Evolutionary conservation across 805 yeast genomes (phyloP).

Genomic region (Pichia insulana): DNA sequence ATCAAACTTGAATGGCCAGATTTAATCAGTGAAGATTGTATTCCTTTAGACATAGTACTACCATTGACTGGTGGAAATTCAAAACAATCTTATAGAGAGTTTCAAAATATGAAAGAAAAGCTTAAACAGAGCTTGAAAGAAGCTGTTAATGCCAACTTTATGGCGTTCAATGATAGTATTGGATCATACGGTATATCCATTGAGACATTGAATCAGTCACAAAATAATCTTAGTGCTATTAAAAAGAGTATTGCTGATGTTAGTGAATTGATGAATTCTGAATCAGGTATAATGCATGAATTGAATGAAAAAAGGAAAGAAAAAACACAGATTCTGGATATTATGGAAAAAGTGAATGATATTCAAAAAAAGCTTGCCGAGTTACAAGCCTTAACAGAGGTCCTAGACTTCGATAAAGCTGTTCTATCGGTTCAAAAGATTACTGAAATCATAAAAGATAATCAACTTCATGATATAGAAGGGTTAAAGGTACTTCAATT

Average conservation of each 20-base stretch:
- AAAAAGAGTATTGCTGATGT: conserved; percentile 16
- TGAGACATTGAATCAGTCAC: conserved; percentile 55
- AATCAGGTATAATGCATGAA: conserved; percentile 52
- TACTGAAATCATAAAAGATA: conserved; percentile 37
- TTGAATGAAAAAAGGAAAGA: conserved; percentile 54
- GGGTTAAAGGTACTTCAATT: conserved; percentile 43
- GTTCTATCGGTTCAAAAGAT: conserved; percentile 33
- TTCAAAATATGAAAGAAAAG: conserved; percentile 47
- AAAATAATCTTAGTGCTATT: conserved; percentile 26
- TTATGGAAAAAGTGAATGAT: conserved; percentile 57
- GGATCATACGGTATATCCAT: conserved; percentile 76
- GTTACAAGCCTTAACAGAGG: conserved; percentile 60
- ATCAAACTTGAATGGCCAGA: conserved; percentile 27
- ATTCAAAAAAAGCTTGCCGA: conserved; percentile 50
- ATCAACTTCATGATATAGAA: conserved; percentile 49
- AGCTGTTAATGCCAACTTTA: conserved; percentile 76
- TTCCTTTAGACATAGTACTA: conserved; percentile 80
- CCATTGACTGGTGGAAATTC: conserved; percentile 79
- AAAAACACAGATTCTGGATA: conserved; percentile 61
- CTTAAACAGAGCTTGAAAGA: conserved; percentile 50
- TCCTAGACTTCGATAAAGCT: conserved; percentile 50
- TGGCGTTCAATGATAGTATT: conserved; percentile 75
- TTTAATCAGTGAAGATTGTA: conserved; percentile 45
- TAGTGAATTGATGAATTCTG: conserved; percentile 27
- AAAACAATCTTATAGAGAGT: conserved; percentile 65